phyloP scores from a whole-genome alignment of 139 green algal genomes.

The Volvox africanus region DNA sequence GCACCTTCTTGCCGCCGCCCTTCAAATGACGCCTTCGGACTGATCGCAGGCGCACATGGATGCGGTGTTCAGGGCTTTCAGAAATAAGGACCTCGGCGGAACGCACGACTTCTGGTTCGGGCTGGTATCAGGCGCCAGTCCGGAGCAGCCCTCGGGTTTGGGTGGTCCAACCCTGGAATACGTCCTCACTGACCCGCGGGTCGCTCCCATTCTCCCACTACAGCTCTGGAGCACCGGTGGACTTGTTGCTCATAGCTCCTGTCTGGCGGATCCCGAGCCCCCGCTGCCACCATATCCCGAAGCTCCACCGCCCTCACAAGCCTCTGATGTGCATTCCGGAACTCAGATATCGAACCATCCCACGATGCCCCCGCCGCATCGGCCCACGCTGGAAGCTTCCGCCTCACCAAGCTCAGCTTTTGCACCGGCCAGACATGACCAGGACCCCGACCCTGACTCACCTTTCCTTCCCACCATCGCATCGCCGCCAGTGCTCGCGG shows the following conservation, averaged over 20 bases:
- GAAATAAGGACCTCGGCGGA: neutral
- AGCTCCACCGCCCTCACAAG: neutral
- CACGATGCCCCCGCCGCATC: neutral
- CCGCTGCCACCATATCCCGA: neutral
- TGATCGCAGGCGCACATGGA: slow-evolving; percentile 16
- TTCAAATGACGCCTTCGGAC: too few relatives aligned
- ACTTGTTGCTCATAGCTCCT: neutral
- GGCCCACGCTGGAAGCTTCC: neutral
- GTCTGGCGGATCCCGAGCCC: neutral
- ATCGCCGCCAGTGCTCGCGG: neutral
- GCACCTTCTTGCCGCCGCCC: too few relatives aligned
- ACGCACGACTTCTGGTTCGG: slow-evolving; percentile 15
- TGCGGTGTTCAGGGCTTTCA: neutral
- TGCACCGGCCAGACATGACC: too few relatives aligned
- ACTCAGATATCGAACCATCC: neutral
- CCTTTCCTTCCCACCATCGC: too few relatives aligned
- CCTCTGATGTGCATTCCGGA: neutral
- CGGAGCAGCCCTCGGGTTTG: neutral
- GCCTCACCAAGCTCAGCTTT: neutral
- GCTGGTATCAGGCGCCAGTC: neutral
- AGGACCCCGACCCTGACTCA: neutral
- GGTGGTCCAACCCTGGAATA: neutral
- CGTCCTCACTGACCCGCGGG: slow-evolving; percentile 16
- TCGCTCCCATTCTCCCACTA: neutral
- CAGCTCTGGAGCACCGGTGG: neutral